phyloP scores from a whole-genome alignment of 306 rosid genomes.

The Senna siamea region DNA sequence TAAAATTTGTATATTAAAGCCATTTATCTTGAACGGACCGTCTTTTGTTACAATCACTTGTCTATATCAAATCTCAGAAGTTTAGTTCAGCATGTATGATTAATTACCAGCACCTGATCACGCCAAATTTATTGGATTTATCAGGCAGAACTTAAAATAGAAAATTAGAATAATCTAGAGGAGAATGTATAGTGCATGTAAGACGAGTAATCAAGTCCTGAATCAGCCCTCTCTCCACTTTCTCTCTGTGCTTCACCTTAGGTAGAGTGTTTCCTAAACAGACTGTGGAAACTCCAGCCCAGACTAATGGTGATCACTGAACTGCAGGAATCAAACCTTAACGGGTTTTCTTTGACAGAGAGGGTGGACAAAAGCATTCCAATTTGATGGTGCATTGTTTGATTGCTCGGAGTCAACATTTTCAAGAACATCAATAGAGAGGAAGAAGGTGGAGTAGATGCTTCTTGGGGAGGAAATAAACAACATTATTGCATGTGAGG shows the following conservation, averaged over 20 bases:
- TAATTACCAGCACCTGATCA: too few relatives aligned
- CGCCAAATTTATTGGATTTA: too few relatives aligned
- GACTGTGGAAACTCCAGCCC: conserved; percentile 51
- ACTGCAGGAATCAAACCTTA: conserved; percentile 62
- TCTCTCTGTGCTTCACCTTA: conserved; percentile 48
- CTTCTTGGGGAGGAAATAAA: conserved; percentile 70
- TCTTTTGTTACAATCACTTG: too few relatives aligned
- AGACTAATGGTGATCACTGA: conserved; percentile 62
- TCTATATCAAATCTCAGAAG: too few relatives aligned
- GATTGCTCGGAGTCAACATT: conserved; percentile 64
- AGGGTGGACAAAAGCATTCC: conserved; percentile 52
- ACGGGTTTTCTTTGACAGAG: conserved; percentile 50
- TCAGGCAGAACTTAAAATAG: too few relatives aligned
- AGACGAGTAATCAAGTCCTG: conserved; percentile 45
- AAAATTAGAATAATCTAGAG: too few relatives aligned
- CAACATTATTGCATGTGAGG: conserved; percentile 74
- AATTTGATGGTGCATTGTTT: conserved; percentile 62
- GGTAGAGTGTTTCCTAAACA: neutral
- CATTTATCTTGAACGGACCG: too few relatives aligned
- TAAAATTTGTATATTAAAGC: too few relatives aligned
- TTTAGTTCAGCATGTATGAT: too few relatives aligned
- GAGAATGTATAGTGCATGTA: too few relatives aligned
- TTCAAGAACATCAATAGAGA: conserved; percentile 40
- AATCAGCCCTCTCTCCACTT: conserved; percentile 46
- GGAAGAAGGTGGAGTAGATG: conserved; percentile 65